Percentiles rank a stretch among this genome's conserved stretches.
These are phyloP conservation scores for Setaria italica DNA, from an alignment of 202 grass and related monocot genomes.

Conservation along the genomic window DNA sequence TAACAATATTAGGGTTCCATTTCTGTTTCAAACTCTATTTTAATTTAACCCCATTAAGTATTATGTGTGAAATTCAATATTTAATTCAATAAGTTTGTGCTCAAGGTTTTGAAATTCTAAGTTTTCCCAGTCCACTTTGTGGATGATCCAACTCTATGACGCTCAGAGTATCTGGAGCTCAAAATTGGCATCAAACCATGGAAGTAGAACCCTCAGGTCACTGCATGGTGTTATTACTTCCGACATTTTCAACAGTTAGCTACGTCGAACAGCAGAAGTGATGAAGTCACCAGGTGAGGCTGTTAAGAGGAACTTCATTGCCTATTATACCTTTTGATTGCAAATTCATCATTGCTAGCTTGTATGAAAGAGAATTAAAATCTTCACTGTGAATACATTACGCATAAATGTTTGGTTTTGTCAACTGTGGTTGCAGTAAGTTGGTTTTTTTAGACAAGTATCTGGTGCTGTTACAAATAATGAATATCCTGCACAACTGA, in stretches of 20 bases:
- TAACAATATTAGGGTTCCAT: constrained; percentile 44
- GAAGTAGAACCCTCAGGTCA: background rate
- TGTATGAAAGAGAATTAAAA: constrained; percentile 17
- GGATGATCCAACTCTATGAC: constrained; percentile 29
- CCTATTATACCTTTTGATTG: background rate
- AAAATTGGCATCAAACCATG: constrained; percentile 16
- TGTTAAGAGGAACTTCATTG: constrained; percentile 1
- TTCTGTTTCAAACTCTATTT: constrained; percentile 29
- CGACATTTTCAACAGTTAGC: background rate
- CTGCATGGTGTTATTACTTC: background rate
- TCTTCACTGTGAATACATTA: background rate
- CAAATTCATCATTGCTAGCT: background rate
- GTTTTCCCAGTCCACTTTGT: background rate
- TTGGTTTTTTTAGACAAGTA: background rate
- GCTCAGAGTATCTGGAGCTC: constrained; percentile 11
- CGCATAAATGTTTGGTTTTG: constrained; percentile 9
- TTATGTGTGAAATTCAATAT: constrained; percentile 39
- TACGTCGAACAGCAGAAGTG: background rate
- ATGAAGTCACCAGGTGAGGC: constrained; percentile 6
- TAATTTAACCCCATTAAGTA: constrained; percentile 33
- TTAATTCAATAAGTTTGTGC: background rate
- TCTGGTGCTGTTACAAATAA: background rate
- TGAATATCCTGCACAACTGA: background rate
- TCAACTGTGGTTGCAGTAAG: background rate
- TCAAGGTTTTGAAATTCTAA: background rate